Percentiles rank a stretch among this genome's conserved stretches.
Evolutionary conservation across 164 flowering plant species (phyloP).

Genomic region (Macadamia integrifolia): DNA sequence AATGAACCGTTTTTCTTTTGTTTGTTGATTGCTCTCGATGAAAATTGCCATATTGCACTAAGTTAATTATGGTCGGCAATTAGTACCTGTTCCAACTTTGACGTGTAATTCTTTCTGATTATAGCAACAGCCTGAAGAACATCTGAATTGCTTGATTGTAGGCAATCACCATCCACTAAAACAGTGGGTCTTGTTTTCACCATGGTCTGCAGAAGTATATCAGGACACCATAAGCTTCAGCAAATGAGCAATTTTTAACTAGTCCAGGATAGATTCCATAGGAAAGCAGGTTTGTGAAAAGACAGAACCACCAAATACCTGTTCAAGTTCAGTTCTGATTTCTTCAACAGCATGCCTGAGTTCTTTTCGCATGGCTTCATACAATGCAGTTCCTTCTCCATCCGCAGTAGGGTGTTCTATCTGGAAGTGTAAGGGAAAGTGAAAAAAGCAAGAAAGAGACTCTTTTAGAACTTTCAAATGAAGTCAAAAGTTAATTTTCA

Average conservation of each 20-base stretch:
- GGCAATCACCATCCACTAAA: constrained; percentile 20
- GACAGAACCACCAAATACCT: constrained; percentile 29
- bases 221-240: constrained; percentile 1
- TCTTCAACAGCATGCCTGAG: constrained; percentile 77
- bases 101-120: constrained; percentile 40
- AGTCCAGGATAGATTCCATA: not conserved
- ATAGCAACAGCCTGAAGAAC: constrained; percentile 40
- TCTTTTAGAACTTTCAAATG: not conserved
- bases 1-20: too few species aligned
- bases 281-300: not conserved
- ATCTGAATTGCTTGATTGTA: constrained; percentile 29
- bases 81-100: constrained; percentile 58
- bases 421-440: constrained; percentile 28
- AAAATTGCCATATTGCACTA: too few species aligned
- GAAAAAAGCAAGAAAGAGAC: not conserved
- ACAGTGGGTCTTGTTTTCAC: constrained; percentile 28
- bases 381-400: constrained; percentile 39
- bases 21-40: too few species aligned
- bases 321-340: constrained; percentile 62
- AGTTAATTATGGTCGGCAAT: not conserved
- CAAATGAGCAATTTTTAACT: constrained; percentile 1
- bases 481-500: not conserved
- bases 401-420: constrained; percentile 55
- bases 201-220: constrained; percentile 36
- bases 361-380: constrained; percentile 73